Evolutionary conservation across 2,329 filamentous ascomycete species (phyloP).

Genomic region (Epicoccum nigrum): DNA sequence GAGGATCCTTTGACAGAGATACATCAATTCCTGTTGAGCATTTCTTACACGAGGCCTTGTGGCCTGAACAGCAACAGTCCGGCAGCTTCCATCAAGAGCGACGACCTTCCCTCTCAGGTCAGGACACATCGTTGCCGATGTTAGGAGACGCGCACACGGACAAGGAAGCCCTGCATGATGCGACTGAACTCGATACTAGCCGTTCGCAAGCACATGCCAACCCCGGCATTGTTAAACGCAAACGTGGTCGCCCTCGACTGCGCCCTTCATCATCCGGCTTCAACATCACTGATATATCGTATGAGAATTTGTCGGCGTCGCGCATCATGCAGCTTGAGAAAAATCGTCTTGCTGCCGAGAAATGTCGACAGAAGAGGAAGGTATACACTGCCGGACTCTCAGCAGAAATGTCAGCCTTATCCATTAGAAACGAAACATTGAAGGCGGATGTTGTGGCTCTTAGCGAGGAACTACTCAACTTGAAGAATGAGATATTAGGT

Average conservation of each 20-base stretch:
- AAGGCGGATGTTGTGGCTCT: neutral
- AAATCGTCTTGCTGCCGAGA: neutral
- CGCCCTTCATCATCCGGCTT: neutral
- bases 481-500: neutral
- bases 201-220: neutral
- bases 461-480: neutral
- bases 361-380: neutral
- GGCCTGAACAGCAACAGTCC: conserved; percentile 12
- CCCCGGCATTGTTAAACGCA: neutral
- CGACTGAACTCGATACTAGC: neutral
- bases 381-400: neutral
- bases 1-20: too few species aligned
- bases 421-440: neutral
- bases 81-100: neutral
- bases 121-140: neutral
- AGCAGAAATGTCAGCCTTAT: neutral
- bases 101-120: neutral
- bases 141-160: neutral
- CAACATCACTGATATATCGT: neutral
- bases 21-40: conserved; percentile 35
- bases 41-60: conserved; percentile 32
- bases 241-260: neutral
- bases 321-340: neutral
- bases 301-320: neutral
- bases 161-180: neutral